Evolutionary conservation across 768 basidiomycete species (phyloP), one percentile per base, ranked within the genome.

Genomic region (Podaxis sp.): DNA sequence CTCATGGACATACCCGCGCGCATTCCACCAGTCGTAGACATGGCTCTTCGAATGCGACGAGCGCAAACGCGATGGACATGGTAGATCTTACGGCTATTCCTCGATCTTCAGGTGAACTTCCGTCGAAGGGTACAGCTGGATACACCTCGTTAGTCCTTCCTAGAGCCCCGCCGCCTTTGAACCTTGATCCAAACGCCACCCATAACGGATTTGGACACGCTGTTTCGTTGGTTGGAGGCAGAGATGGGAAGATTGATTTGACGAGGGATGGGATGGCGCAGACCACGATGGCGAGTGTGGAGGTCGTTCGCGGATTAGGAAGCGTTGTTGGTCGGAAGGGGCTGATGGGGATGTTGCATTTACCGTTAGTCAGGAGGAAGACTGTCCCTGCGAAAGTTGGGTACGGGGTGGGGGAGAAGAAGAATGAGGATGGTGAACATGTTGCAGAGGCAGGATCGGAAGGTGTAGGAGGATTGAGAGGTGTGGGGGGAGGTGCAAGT

Each of bases 231-330:
- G 7, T 30, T 12, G 39, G 46, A 56, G 48, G 71, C 2, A 72
- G 67, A 4, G 77, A 82, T 55, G 82, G 87, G 2, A 83, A 80
- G 53, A 75, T 95, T 15, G 92, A 96, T 73, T 77, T 94, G 48
- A 87, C 91, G 1, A 81, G 82, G 11, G 83, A 87, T 17, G 93
- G 94, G 3, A 76, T 93, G 11, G 94, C 93, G 6, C 90, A 93
- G 71, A 88, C 87, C 5, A 93, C 90, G 4, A 96, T 97, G 94
- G 89, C 90, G 15, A 93, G 87, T 56, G 86, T 96, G 46, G 90
- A 93, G 69, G 84, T 93, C 36, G 85, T 90, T 17, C 79, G 81
- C 40, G 90, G 90, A 4, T 71, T 85, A 2, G 78, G 76, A 3
- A 67, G 57, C 36, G 28, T 63, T 13, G 55, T 54, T 46, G 51